Evolutionary conservation across 805 yeast species (phyloP).

Genomic region (Candida tibetensis): DNA sequence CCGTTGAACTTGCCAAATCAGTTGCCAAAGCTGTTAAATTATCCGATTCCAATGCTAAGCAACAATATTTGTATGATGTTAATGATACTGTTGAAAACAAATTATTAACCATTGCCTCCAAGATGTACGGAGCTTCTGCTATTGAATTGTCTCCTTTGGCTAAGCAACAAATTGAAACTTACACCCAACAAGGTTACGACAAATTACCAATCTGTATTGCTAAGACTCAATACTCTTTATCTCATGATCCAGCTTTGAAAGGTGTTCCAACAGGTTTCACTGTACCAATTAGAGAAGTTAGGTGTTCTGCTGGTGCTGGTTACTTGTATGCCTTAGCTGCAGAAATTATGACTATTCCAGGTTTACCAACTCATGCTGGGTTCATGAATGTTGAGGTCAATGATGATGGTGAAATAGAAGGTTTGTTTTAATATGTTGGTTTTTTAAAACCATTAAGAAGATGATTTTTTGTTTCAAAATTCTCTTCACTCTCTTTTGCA

Average conservation of each 20-base stretch:
- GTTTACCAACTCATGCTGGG: slow-evolving; percentile 81
- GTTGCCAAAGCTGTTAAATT: slow-evolving; percentile 66
- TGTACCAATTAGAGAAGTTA: slow-evolving; percentile 78
- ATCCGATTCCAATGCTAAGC: slow-evolving; percentile 35
- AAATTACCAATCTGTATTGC: slow-evolving; percentile 81
- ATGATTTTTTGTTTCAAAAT: not conserved
- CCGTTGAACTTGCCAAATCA: slow-evolving; percentile 77
- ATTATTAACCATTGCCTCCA: slow-evolving; percentile 70
- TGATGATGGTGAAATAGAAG: slow-evolving; percentile 87
- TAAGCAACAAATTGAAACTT: slow-evolving; percentile 61
- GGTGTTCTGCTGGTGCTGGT: slow-evolving; percentile 80
- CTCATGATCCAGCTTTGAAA: slow-evolving; percentile 78
- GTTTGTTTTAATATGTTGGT: slow-evolving; percentile 60
- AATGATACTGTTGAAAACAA: slow-evolving; percentile 76
- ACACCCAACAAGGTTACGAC: slow-evolving; percentile 73
- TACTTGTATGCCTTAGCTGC: slow-evolving; percentile 83
- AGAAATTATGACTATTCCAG: slow-evolving; percentile 83
- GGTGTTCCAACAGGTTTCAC: slow-evolving; percentile 81
- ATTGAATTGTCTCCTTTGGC: slow-evolving; percentile 71
- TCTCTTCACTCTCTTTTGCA: not conserved
- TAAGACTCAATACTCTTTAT: slow-evolving; percentile 79
- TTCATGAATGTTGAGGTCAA: slow-evolving; percentile 83
- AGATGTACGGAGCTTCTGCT: slow-evolving; percentile 85
- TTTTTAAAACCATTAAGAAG: too few species aligned
- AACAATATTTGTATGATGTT: slow-evolving; percentile 63